Evolutionary conservation across 2,329 filamentous ascomycete species (phyloP), one percentile per base, ranked within the genome.

Genomic region (Meredithiella fracta): DNA sequence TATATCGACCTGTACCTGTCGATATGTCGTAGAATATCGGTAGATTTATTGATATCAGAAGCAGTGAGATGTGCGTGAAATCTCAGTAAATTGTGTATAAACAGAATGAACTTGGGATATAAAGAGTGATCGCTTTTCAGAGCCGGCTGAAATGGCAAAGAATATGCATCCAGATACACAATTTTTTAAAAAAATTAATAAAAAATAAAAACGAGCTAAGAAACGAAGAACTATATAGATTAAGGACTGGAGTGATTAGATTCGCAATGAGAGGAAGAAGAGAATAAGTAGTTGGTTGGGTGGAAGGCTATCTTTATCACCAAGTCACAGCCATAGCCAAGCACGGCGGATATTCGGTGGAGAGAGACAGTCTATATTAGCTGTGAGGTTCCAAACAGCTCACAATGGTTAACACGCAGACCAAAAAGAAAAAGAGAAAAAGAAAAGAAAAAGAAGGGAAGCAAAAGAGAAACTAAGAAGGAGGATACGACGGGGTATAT

Each of bases 111-210:
- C n/a, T n/a, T n/a, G 26, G 25, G 23, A 25, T 15, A 14, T 20
- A 40, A 53, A 20, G 51, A 42, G 53, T 40, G 38, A 40, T 51
- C 34, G 50, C 25, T 57, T 70, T 74, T 77, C 74, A 77, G 73
- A 75, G 68, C 73, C 73, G 72, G 74, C 74, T 77, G 74, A 76
- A 76, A 62, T 63, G 62, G 62, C 63, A 62, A 63, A 61, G 59
- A 58, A 60, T 58, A 51, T 52, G 59, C 56, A 57, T 57, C 42
- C 55, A 57, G 51, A 53, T 59, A 37, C 17, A 23, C 67, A 68
- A 58, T 61, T 66, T 64, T 34, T 20, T 8, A 34, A 17, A 34
- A 51, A 15, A 51, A 51, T 31, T 15, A n/a, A 34, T 20, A 49
- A 17, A 31, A 51, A 42, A 47, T 47, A 8, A 34, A 23, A 49